Evolutionary conservation across 1,284 basidiomycete genomes (phyloP), one percentile per base, ranked within the genome.

Genomic region (Irpex sp.): DNA sequence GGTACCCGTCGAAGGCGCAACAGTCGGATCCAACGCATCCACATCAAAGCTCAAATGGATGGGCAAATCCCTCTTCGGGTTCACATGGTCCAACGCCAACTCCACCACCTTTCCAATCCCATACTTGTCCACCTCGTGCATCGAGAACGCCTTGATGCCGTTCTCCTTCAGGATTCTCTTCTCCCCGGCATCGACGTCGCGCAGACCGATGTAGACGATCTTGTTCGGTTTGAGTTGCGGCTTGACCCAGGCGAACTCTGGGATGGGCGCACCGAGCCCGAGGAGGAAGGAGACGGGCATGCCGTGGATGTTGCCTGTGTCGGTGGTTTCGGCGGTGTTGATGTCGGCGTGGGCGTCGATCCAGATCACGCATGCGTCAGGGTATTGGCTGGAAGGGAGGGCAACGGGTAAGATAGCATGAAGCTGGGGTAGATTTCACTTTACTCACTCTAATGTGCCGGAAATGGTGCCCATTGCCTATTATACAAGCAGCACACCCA

Each of bases 21-120:
- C 96, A 21, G 85, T 86, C 2, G 96, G 96, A 77, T 98, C 97
- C 61, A 96, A 78, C 11, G 94, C 95, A 73, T 98, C 97, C 40
- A 99, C 96, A 75, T 99, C 97, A 74, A 98, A 99, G 74, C 91
- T 94, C 64, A 99, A 80, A 79, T 99, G 97, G 68, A 98, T 93
- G 15, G 97, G 97, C 51, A 85, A 81, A 67, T 91, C 84, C 66
- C 91, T 82, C 63, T 86, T 82, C 15, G 94, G 93, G 78, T 97
- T 98, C 71, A 99, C 90, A 75, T 94, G 86, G 74, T 97, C 93
- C 66, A 99, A 81, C 38, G 96, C 97, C 93, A 96, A 93, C 73
- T 98, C 94, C 63, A 98, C 90, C 62, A 98, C 93, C 72, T 88
- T 87, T 34, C 94, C 97, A 68, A 99, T 99, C 57, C 97, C 97